Conservation (phyloP, 2,329 filamentous ascomycete genomes). For the Graphiopsis chlorocephala region DNA sequence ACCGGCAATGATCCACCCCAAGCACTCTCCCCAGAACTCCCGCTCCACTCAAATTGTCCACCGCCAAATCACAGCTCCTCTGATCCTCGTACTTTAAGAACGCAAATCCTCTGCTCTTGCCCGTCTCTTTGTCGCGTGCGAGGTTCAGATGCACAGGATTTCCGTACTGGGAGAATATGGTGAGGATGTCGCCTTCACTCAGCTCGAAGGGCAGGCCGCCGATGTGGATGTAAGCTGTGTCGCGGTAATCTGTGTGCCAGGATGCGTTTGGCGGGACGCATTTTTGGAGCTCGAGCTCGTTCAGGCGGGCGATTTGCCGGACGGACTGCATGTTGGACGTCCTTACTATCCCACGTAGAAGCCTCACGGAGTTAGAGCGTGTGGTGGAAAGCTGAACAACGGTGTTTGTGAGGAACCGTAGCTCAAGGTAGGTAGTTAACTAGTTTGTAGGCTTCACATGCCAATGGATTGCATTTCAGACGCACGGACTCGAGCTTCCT, state of each 20-base stretch:
- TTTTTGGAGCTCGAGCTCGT: constrained; percentile 90
- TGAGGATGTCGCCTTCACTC: constrained; percentile 91
- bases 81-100: constrained; percentile 99
- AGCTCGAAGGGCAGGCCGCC: constrained; percentile 90
- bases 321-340: constrained; percentile 78
- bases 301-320: constrained; percentile 85
- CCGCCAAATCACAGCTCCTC: constrained; percentile 88
- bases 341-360: neutral
- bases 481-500: neutral
- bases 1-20: constrained; percentile 87
- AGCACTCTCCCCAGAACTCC: constrained; percentile 76
- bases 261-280: constrained; percentile 82
- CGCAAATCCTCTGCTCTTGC: constrained; percentile 89
- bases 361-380: too few relatives aligned
- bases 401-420: neutral
- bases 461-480: neutral
- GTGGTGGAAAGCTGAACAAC: neutral
- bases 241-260: constrained; percentile 96
- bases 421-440: too few relatives aligned
- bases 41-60: constrained; percentile 90
- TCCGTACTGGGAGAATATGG: constrained; percentile 95
- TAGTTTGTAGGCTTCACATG: neutral
- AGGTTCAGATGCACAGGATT: constrained; percentile 93
- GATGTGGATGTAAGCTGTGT: constrained; percentile 95
- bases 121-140: constrained; percentile 90